A percentile compares a stretch with the other conserved stretches of the same genome.
Conservation (phyloP, 768 basidiomycete genomes). For the Mycena olivaceomarginata region DNA sequence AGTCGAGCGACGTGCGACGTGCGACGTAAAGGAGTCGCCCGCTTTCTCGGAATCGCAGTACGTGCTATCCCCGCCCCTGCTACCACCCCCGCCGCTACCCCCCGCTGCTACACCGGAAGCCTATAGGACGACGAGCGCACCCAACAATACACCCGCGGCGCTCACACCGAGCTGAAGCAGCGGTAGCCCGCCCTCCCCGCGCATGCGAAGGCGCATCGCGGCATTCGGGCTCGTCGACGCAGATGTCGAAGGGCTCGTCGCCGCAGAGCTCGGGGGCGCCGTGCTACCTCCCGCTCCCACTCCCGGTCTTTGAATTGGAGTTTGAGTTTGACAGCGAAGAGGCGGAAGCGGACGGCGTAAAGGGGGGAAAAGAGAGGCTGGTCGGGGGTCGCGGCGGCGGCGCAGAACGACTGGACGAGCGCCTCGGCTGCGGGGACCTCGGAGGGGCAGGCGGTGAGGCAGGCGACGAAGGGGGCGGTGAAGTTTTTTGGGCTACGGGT, state of each 20-base stretch:
- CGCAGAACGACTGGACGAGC: not conserved
- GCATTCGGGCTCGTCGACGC: not conserved
- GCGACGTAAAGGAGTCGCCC: too few species aligned
- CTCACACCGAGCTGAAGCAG: not conserved
- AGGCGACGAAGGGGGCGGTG: not conserved
- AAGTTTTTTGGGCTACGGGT: not conserved
- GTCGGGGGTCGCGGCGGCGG: not conserved
- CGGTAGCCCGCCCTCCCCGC: not conserved
- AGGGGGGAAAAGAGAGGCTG: not conserved
- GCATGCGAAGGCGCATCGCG: not conserved
- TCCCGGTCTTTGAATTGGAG: not conserved
- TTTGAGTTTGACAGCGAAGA: not conserved
- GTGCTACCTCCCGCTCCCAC: not conserved
- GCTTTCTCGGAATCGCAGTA: too few species aligned
- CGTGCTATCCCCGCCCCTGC: too few species aligned
- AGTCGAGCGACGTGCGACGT: too few species aligned
- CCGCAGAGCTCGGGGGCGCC: not conserved
- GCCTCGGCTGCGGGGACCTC: constrained; percentile 4
- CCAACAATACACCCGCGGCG: not conserved
- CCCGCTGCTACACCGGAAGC: too few species aligned
- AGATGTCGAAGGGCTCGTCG: not conserved
- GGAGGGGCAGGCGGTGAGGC: not conserved
- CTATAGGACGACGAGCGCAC: constrained; percentile 1
- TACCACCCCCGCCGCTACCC: too few species aligned
- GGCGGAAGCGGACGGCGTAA: not conserved